Evolutionary conservation across 805 yeast species (phyloP).

Genomic region (Starmerella bacillaris): DNA sequence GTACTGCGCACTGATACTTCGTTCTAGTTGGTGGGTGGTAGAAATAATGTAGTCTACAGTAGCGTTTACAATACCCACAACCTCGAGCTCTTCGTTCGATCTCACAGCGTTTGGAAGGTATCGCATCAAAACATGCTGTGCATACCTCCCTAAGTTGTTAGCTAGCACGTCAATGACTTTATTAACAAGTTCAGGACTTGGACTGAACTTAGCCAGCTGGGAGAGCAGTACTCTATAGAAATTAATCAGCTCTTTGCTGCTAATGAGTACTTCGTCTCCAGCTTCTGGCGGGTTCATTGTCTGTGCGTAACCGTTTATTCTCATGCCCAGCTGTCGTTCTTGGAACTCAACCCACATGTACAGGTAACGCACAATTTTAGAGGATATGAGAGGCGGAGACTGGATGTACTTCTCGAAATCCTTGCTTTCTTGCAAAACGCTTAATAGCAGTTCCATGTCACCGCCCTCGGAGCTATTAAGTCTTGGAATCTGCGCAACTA

Average conservation of each 20-base stretch:
- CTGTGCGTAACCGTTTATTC: constrained; percentile 36
- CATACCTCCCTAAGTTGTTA: constrained; percentile 45
- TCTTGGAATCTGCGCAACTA: constrained; percentile 34
- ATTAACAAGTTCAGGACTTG: constrained; percentile 23
- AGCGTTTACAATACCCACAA: constrained; percentile 55
- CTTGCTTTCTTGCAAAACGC: constrained; percentile 53
- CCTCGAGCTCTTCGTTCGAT: constrained; percentile 40
- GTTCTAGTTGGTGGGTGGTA: constrained; percentile 62
- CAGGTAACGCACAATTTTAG: constrained; percentile 69
- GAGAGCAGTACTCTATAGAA: constrained; percentile 52
- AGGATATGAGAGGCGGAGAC: constrained; percentile 33
- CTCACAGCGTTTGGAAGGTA: constrained; percentile 26
- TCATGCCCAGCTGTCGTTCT: constrained; percentile 36
- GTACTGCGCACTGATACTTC: constrained; percentile 21
- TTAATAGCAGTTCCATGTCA: constrained; percentile 48
- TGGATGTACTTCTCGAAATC: constrained; percentile 57
- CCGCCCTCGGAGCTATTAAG: constrained; percentile 13
- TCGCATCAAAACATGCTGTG: constrained; percentile 30
- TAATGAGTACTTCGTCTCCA: constrained; percentile 45
- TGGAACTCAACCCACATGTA: constrained; percentile 77
- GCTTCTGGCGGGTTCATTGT: constrained; percentile 25
- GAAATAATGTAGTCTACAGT: constrained; percentile 79
- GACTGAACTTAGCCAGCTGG: constrained; percentile 45
- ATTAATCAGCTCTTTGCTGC: constrained; percentile 75
- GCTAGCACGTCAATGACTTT: constrained; percentile 44